A percentile compares a stretch with the other conserved stretches of the same genome.
Evolutionary conservation across 1,284 basidiomycete species (phyloP).

Genomic region (Prillingera fragicola): DNA sequence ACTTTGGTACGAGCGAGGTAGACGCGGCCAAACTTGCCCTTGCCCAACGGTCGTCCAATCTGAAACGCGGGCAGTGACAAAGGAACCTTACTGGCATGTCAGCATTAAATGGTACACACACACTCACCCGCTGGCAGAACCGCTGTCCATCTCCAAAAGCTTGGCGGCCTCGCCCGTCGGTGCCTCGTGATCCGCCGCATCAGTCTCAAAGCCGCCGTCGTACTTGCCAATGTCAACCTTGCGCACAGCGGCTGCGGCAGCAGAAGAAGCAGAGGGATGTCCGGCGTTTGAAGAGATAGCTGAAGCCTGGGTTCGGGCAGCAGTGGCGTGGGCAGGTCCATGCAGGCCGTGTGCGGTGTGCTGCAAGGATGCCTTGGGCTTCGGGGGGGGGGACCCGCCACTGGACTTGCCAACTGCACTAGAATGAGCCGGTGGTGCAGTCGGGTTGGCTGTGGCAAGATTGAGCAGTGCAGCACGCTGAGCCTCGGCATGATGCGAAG

Average conservation of each 20-base stretch:
- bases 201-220: constrained; percentile 78
- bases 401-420: too few species aligned
- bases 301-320: constrained; percentile 14
- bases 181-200: constrained; percentile 53
- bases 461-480: constrained; percentile 38
- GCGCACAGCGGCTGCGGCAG: not conserved
- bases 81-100: constrained; percentile 48
- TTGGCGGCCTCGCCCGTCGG: constrained; percentile 68
- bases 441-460: constrained; percentile 22
- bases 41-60: constrained; percentile 91
- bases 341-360: constrained; percentile 46
- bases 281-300: constrained; percentile 1
- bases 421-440: not conserved
- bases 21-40: constrained; percentile 97
- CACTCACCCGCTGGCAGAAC: constrained; percentile 56
- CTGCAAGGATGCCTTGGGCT: constrained; percentile 14
- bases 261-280: not conserved
- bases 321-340: constrained; percentile 44
- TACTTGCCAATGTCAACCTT: constrained; percentile 67
- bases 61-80: constrained; percentile 73
- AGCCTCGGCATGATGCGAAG: constrained; percentile 20
- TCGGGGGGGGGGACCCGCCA: too few species aligned
- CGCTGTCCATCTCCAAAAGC: constrained; percentile 71
- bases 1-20: constrained; percentile 95
- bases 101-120: constrained; percentile 1